Evolutionary conservation across 345 rosid species (phyloP), one percentile per base, ranked within the genome.

Genomic region (Erodium maritimum): DNA sequence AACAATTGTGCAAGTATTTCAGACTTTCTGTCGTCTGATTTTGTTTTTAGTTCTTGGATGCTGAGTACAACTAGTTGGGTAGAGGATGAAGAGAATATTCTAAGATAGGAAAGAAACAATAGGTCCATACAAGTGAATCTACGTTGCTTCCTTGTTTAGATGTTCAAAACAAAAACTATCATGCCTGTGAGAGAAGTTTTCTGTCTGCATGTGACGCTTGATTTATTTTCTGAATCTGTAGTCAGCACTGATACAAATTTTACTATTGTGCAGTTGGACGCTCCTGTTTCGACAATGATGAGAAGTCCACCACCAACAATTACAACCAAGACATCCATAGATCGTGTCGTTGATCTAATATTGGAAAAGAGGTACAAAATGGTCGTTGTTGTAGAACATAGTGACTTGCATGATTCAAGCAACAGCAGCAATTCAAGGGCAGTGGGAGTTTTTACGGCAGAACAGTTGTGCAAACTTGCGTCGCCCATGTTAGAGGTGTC

Each of bases 241-340:
- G n/a, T n/a, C n/a, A n/a, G n/a, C n/a, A 23, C 50, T 20, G 19
- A 19, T 21, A 18, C 22, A 37, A 25, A 21, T 12, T 24, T 23
- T 23, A 34, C 50, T n/a, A 22, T 56, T 55, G 37, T 66, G 77
- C 76, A 88, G 90, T 75, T 88, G 72, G 65, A 85, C 58, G 87
- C 79, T 42, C 73, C 79, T 8, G 69, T 88, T 55, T 55, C 50
- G 19, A 67, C 78, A 51, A 73, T 85, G 93, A 85, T 83, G 90
- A 81, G 86, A 76, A 83, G 83, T 61, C 86, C 83, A 0, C 83
- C 86, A 50, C 84, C 83, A 46, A 75, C 74, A 22, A 86, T 85
- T 68, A 69, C 80, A n/a, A 73, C 82, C 64, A 65, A 73, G 17
- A 73, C 88, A 54, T 75, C 86, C 10, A 69, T 78, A 0, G 80